Evolutionary conservation across 768 basidiomycete species (phyloP).

Genomic region (Sarcomyxa edulis): DNA sequence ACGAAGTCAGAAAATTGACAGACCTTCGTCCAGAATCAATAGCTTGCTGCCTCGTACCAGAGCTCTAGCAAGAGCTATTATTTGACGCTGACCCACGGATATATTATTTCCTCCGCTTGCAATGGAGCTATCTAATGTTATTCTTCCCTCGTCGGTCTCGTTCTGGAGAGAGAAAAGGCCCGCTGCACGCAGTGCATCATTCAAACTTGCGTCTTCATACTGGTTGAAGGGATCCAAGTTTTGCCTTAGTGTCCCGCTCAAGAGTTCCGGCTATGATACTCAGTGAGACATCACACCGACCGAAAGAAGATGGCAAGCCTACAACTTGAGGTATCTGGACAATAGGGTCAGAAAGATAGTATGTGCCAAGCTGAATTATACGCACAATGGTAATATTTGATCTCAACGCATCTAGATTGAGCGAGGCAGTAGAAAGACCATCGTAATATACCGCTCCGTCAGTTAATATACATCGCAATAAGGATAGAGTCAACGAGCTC

Average conservation of each 20-base stretch:
- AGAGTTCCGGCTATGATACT: slow-evolving; percentile 50
- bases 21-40: slow-evolving; percentile 60
- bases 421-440: slow-evolving; percentile 36
- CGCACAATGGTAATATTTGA: slow-evolving; percentile 58
- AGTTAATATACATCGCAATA: slow-evolving; percentile 54
- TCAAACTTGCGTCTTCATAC: slow-evolving; percentile 43
- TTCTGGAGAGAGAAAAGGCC: slow-evolving; percentile 34
- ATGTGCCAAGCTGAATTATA: too few relatives aligned
- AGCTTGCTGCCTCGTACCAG: slow-evolving; percentile 54
- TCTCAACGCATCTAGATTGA: slow-evolving; percentile 54
- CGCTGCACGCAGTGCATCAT: slow-evolving; percentile 33
- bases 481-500: slow-evolving; percentile 54
- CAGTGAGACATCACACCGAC: not conserved
- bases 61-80: slow-evolving; percentile 61
- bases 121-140: slow-evolving; percentile 40
- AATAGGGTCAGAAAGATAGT: too few relatives aligned
- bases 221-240: slow-evolving; percentile 68
- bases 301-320: not conserved
- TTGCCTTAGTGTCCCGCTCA: slow-evolving; percentile 55
- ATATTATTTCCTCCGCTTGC: slow-evolving; percentile 62
- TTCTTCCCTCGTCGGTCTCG: slow-evolving; percentile 41
- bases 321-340: not conserved
- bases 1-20: slow-evolving; percentile 22
- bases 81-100: slow-evolving; percentile 72
- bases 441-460: slow-evolving; percentile 55